Evolutionary conservation across 2,329 filamentous ascomycete species (phyloP).

Genomic region (Aspergillus terreus): DNA sequence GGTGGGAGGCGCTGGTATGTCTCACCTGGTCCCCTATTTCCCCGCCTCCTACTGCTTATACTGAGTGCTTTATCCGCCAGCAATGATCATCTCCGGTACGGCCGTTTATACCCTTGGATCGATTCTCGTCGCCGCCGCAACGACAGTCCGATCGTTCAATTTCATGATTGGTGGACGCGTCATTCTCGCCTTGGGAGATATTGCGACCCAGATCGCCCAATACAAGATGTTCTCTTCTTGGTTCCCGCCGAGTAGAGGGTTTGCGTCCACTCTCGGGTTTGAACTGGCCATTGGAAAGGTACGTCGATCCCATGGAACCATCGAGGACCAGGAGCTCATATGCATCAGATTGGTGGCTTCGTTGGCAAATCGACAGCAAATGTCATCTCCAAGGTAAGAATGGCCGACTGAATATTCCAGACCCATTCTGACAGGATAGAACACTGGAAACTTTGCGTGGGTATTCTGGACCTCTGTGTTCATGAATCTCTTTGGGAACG

Average conservation of each 20-base stretch:
- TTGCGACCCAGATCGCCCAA: conserved; percentile 61
- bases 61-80: conserved; percentile 16
- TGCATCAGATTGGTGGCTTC: conserved; percentile 50
- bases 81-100: conserved; percentile 59
- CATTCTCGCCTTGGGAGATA: conserved; percentile 57
- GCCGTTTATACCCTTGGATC: conserved; percentile 56
- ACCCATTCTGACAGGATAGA: conserved; percentile 26
- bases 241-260: conserved; percentile 60
- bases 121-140: conserved; percentile 57
- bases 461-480: conserved; percentile 62
- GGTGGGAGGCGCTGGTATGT: conserved; percentile 53
- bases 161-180: conserved; percentile 60
- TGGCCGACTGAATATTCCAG: background rate
- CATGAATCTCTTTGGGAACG: conserved; percentile 63
- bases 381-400: conserved; percentile 47
- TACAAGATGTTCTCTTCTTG: conserved; percentile 64
- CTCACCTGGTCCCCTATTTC: background rate
- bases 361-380: conserved; percentile 60
- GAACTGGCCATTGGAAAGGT: conserved; percentile 58
- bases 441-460: conserved; percentile 59
- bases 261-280: conserved; percentile 59
- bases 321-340: too few species aligned
- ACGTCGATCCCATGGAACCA: background rate
- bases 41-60: background rate
- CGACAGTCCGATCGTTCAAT: conserved; percentile 53